phyloP scores from a whole-genome alignment of 108 stramenopile species.

The Pelagomonas calceolata region DNA sequence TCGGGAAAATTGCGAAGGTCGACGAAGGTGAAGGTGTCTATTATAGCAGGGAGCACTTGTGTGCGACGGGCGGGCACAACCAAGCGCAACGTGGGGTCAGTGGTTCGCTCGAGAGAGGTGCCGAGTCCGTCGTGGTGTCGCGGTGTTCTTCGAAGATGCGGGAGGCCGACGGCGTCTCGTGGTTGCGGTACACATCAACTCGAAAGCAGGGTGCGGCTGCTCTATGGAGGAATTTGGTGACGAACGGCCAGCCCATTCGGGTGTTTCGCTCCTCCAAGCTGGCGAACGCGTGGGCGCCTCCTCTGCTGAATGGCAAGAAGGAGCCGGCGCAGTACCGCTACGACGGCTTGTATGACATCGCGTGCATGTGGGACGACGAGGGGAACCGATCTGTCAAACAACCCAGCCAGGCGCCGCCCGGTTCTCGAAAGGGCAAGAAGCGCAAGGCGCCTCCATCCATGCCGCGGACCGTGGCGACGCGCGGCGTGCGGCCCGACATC shows the following conservation, averaged over 20 bases:
- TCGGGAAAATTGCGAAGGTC: not conserved
- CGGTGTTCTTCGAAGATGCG: not conserved
- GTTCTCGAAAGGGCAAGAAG: not conserved
- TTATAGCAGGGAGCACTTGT: not conserved
- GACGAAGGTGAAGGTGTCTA: not conserved
- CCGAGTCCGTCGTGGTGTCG: conserved; percentile 2
- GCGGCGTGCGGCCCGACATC: too few species aligned
- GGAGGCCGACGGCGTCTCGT: conserved; percentile 1
- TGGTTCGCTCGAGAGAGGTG: not conserved
- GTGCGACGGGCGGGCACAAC: not conserved
- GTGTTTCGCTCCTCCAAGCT: not conserved
- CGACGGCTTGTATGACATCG: conserved; percentile 6
- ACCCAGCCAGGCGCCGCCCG: too few species aligned
- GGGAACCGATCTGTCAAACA: not conserved
- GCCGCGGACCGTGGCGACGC: too few species aligned
- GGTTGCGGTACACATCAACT: not conserved
- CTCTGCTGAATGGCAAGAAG: not conserved
- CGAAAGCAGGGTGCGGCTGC: not conserved
- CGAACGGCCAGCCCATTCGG: not conserved
- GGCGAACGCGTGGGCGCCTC: not conserved
- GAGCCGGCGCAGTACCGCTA: conserved; percentile 1
- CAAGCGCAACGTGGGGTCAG: conserved; percentile 1
- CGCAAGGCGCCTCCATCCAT: not conserved
- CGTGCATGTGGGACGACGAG: not conserved
- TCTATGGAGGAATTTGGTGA: not conserved